Base-by-base conservation (phyloP, 2,329 filamentous ascomycete genomes). In the Fusarium armeniacum region DNA sequence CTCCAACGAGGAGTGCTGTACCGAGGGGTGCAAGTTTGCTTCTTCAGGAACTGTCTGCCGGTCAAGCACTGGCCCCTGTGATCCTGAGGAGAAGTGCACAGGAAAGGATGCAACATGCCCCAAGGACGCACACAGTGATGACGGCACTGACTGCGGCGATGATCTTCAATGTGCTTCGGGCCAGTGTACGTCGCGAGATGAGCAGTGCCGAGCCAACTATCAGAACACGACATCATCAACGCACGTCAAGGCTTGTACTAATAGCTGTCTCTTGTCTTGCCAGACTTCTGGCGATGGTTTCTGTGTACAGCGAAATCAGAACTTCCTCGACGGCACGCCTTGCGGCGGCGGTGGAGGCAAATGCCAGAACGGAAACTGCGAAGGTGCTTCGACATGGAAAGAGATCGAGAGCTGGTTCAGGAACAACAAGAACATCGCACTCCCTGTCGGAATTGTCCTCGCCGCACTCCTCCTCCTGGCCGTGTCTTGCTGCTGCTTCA, bases 171-270 rank as follows among this genome's bases (percentile, higher is more conserved):
- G 96, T 77, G 93, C 96, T 32, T 94, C 92, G 46, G 96, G 96
- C 15, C 95, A 98, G 80, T 99, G 96, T 80, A 99, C 96, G 5
- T 96, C 92, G 55, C 90, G 96, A 68, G 90, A 98, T 78, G 86
- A 90, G 76, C 96, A 99, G 81, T 99, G 96, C 83, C 90, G 91
- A 79, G 91, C 89, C 13, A 85, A 97, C 49, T 92, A 97, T 85
- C 94, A 93, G 36, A 88, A 87, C 30, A 87, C 91, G 65, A 91
- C 90, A 1, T 85, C 87, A 59, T 87, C 94, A 81, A 87, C 94
- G 80, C 88, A 93, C 75, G 97, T 93, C 3, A 89, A 89, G 73
- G 91, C 94, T 12, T 99, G 96, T 36, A 71, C 73, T 41, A 71
- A 62, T 36, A 90, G 89, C 51, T 99, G 96, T 80, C 85, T 87